Base-by-base conservation (phyloP, 768 basidiomycete species). In the Trametes cinnabarina region DNA sequence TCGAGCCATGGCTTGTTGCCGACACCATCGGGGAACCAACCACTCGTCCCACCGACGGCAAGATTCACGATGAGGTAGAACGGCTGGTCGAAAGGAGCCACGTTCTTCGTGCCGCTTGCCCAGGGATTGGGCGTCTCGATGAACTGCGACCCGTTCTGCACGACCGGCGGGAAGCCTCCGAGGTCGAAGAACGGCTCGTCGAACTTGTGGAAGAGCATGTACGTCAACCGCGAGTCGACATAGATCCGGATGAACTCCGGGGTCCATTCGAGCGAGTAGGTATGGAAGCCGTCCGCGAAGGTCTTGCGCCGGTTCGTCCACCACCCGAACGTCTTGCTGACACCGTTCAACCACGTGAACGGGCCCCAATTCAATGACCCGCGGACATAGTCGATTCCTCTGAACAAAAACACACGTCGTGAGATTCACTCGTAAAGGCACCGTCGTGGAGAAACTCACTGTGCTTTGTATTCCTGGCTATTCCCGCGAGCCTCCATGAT, bases 1-100 rank as follows among this genome's bases (percentile, higher is more conserved):
- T 92, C 88, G 47, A 91, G 68, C 91, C 91, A 93, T 3, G 90
- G 90, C 73, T 93, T 93, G 66, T 82, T 72, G 7, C 82, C 85
- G n/a, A 73, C 75, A 44, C 83, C 82, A 69, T 97, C 94, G 4
- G 90, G 90, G 83, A 95, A 95, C 91, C 91, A 95, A 3, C 94
- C 94, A 66, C 86, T 92, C 23, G 91, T 95, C 1, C 92, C 90
- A 9, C 94, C 94, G 35, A 92, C 87, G 7, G 85, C 91, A 48
- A 95, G 81, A 63, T 90, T 81, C 70, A 96, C 71, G 63, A 92
- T 88, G 39, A 97, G 79, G 73, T 92, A 96, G 76, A 97, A 95
- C 10, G 82, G 74, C 72, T 91, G 84, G 72, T 94, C 92, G 66
- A 94, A 94, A 11, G 92, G 93, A 22, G 92, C 86, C 1, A 85